Percentiles rank a stretch among this genome's conserved stretches.
phyloP scores from a whole-genome alignment of 176 grass and related monocot genomes.

The Hordeum vulgare region DNA sequence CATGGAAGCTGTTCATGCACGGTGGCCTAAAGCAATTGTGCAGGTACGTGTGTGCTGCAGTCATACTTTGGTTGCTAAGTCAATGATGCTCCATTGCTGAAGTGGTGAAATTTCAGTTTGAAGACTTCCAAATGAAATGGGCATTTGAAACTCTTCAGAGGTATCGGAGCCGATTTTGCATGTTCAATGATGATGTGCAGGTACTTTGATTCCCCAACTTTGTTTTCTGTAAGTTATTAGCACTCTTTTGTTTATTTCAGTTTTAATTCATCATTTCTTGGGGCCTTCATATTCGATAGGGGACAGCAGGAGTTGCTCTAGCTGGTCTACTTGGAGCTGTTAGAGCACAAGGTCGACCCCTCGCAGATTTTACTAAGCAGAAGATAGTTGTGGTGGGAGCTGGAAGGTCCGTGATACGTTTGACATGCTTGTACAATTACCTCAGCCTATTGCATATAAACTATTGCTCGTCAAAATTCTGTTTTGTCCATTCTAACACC shows the following conservation, averaged over 20 bases:
- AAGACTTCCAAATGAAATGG: slow-evolving; percentile 99
- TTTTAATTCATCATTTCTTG: background rate
- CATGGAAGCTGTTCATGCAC: slow-evolving; percentile 86
- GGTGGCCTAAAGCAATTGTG: slow-evolving; percentile 94
- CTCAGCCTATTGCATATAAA: background rate
- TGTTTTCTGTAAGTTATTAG: slow-evolving; percentile 1
- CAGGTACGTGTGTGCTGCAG: slow-evolving; percentile 49
- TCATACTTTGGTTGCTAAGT: slow-evolving; percentile 3
- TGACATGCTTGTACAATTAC: slow-evolving; percentile 15
- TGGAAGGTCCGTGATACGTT: slow-evolving; percentile 75
- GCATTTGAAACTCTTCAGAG: slow-evolving; percentile 95
- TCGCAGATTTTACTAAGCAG: slow-evolving; percentile 69
- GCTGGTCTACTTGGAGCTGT: slow-evolving; percentile 94
- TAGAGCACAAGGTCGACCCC: slow-evolving; percentile 72
- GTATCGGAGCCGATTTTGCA: slow-evolving; percentile 85
- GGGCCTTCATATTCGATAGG: slow-evolving; percentile 37
- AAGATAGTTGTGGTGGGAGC: slow-evolving; percentile 98
- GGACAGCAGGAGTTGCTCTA: slow-evolving; percentile 96
- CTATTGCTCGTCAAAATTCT: slow-evolving; percentile 11
- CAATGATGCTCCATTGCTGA: background rate
- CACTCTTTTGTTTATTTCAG: background rate
- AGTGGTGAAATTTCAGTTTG: slow-evolving; percentile 58
- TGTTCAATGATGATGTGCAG: slow-evolving; percentile 95
- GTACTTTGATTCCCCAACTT: slow-evolving; percentile 32
- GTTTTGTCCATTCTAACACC: slow-evolving; percentile 37